Evolutionary conservation across 78 protist species (phyloP), one percentile per base, ranked within the genome.

Genomic region (Isochrysis galbana): DNA sequence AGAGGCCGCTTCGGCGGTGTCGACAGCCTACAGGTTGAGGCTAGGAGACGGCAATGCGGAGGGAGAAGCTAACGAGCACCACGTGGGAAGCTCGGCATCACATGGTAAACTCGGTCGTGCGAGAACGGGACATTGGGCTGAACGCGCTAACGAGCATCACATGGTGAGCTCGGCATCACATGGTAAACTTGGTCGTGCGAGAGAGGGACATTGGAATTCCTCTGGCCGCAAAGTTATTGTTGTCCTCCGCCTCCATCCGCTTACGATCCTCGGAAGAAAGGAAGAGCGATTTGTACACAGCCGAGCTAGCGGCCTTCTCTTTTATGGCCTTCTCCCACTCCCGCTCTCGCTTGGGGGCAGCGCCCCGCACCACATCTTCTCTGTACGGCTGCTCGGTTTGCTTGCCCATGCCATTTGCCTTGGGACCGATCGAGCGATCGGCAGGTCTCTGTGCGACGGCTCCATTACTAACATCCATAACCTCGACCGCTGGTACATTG

Each of bases 251-350:
- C 72, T 70, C 80, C 80, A 34, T 34, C 80, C 17, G 5, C 29
- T 21, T 17, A 17, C 17, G 34, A 34, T 70, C 80, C 80, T 70
- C 41, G 39, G 80, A 2, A 3, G 84, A 22, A 41, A 78, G 34
- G 48, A 78, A 78, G 87, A 78, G 87, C 32, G 87, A 78, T 34
- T 78, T 78, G 87, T 78, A 78, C 51, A 42, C 87, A 36, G 2
- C 0, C 36, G 51, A 42, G 3, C 22, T 38, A 19, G 2, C 0
- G 11, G 51, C 51, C 87, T 78, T 39, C 32, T 39, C 22, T 17
- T 4, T 3, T 11, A 78, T 38, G 54, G 17, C 47, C 7, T 0
- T 4, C 47, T 78, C 84, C 84, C 84, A 77, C 46, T 77, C 84
- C 34, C 84, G 84, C 32, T 0, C n/a, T 14, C 82, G 82, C 41